These are phyloP conservation scores for Fusarium staphyleae DNA, from an alignment of 2,329 filamentous ascomycete species.

Conservation along the genomic window DNA sequence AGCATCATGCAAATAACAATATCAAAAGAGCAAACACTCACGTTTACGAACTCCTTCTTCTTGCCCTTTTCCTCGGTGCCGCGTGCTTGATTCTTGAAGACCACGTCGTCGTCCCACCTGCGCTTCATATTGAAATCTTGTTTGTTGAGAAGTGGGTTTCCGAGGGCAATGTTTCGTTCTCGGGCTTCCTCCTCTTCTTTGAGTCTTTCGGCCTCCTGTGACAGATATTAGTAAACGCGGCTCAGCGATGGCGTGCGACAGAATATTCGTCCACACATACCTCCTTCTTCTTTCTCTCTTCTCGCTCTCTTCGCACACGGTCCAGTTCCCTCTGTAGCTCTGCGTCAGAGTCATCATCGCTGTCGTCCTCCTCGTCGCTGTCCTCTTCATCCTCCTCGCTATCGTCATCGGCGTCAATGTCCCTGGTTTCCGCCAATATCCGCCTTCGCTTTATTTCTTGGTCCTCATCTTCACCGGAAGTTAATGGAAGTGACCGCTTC, in stretches of 20 bases:
- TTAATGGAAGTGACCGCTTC: slow-evolving; percentile 63
- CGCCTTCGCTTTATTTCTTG: slow-evolving; percentile 82
- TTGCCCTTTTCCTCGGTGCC: slow-evolving; percentile 91
- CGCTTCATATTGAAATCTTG: slow-evolving; percentile 89
- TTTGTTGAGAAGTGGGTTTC: slow-evolving; percentile 91
- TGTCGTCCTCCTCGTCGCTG: slow-evolving; percentile 54
- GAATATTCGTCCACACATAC: slow-evolving; percentile 25
- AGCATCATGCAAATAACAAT: slow-evolving; percentile 1
- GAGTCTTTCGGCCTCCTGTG: slow-evolving; percentile 77
- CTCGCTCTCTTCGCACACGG: slow-evolving; percentile 84
- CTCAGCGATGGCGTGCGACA: not conserved
- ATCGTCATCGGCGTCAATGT: slow-evolving; percentile 80
- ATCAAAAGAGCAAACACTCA: slow-evolving; percentile 52
- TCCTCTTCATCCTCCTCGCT: slow-evolving; percentile 67
- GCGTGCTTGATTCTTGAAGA: slow-evolving; percentile 98
- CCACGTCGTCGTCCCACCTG: slow-evolving; percentile 97
- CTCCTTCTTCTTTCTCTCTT: slow-evolving; percentile 52
- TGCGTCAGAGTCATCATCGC: slow-evolving; percentile 67
- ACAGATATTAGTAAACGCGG: slow-evolving; percentile 10
- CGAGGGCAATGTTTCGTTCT: slow-evolving; percentile 87
- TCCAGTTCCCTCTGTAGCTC: slow-evolving; percentile 92
- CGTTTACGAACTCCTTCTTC: slow-evolving; percentile 96
- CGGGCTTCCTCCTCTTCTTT: slow-evolving; percentile 82
- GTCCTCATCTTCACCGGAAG: slow-evolving; percentile 59
- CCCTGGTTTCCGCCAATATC: slow-evolving; percentile 85